Percentiles rank a stretch among this genome's conserved stretches.
Evolutionary conservation across 2,329 filamentous ascomycete species (phyloP).

Genomic region (Fusarium coffeatum): DNA sequence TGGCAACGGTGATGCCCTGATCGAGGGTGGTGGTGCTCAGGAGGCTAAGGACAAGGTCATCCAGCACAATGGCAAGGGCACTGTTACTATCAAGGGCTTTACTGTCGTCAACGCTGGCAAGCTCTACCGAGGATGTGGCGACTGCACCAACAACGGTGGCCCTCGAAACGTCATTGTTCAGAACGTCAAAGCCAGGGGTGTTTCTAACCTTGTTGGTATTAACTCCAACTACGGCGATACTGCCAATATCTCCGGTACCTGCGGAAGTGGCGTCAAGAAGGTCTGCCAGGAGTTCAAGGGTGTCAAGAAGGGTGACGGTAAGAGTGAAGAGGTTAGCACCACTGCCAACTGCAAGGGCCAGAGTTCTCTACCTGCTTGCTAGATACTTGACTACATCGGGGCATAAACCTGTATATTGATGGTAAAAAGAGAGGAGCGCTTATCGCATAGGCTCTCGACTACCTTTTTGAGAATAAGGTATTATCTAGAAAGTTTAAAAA

Average conservation of each 20-base stretch:
- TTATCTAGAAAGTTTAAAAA: too few relatives aligned
- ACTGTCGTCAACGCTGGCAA: neutral
- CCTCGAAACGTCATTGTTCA: constrained; percentile 25
- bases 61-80: neutral
- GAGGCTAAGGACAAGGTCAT: constrained; percentile 15
- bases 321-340: neutral
- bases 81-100: neutral
- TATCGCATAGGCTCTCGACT: too few relatives aligned
- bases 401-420: neutral
- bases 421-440: too few relatives aligned
- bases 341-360: neutral
- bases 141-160: constrained; percentile 16
- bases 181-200: constrained; percentile 6
- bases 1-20: neutral
- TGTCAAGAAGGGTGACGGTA: neutral
- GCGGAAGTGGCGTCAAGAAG: constrained; percentile 19
- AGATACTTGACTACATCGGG: neutral
- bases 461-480: too few relatives aligned
- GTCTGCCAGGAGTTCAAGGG: constrained; percentile 33
- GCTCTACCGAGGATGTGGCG: neutral
- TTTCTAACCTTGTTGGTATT: constrained; percentile 16
- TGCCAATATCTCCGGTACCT: constrained; percentile 7
- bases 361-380: neutral
- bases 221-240: constrained; percentile 33
- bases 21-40: constrained; percentile 22